Percentiles rank a stretch among this genome's conserved stretches.
These are phyloP conservation scores for Calonectria naviculata DNA, from an alignment of 2,329 filamentous ascomycete genomes.

Conservation along the genomic window DNA sequence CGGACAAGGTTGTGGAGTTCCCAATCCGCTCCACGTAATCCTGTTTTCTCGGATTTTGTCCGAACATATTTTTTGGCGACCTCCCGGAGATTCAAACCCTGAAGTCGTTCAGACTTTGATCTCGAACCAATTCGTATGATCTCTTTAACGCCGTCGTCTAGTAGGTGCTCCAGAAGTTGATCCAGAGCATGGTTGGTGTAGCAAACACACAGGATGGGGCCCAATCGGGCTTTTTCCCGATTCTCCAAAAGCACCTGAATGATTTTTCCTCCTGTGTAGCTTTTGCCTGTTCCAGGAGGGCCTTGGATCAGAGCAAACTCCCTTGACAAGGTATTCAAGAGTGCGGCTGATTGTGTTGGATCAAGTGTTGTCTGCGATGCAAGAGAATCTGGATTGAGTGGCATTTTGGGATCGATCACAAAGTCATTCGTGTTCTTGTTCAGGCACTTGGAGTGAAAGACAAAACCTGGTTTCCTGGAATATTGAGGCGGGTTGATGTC, in stretches of 20 bases:
- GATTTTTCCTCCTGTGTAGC: slow-evolving; percentile 67
- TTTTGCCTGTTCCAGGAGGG: slow-evolving; percentile 77
- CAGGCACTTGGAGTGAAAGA: slow-evolving; percentile 56
- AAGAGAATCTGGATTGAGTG: not conserved
- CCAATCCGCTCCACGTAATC: not conserved
- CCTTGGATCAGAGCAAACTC: slow-evolving; percentile 73
- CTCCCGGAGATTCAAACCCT: not conserved
- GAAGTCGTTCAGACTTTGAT: slow-evolving; percentile 57
- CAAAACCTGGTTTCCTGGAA: slow-evolving; percentile 58
- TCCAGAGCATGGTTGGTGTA: slow-evolving; percentile 64
- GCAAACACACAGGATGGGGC: slow-evolving; percentile 57
- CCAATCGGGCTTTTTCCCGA: slow-evolving; percentile 50
- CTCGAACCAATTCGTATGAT: slow-evolving; percentile 72
- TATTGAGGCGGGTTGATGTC: slow-evolving; percentile 58
- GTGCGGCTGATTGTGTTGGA: slow-evolving; percentile 58
- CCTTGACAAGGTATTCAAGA: slow-evolving; percentile 63
- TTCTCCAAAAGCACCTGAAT: slow-evolving; percentile 63
- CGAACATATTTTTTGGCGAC: not conserved
- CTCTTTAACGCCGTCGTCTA: slow-evolving; percentile 57
- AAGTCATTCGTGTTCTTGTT: slow-evolving; percentile 22
- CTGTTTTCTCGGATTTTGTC: not conserved
- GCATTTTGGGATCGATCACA: not conserved
- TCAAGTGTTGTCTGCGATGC: slow-evolving; percentile 60
- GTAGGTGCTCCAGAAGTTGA: slow-evolving; percentile 69
- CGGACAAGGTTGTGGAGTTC: not conserved